Evolutionary conservation across 192 early-diverging fungal genomes (phyloP).

Genomic region (Entomortierella chlamydospora): DNA sequence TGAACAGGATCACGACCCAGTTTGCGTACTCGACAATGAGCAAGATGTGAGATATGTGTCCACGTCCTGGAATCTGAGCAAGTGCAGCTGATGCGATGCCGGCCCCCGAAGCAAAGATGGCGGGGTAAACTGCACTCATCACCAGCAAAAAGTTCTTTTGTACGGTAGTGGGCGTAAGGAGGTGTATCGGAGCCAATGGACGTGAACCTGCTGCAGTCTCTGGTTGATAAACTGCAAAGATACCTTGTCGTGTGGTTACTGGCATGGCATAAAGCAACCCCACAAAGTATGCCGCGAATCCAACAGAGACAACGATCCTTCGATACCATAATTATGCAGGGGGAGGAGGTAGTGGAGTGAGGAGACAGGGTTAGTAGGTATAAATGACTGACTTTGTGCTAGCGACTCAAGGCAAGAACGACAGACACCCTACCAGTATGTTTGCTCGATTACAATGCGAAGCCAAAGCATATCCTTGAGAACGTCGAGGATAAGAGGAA

Average conservation of each 20-base stretch:
- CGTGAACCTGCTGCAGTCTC: conserved; percentile 19
- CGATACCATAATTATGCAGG: too few relatives aligned
- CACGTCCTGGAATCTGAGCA: conserved; percentile 32
- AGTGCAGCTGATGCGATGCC: conserved; percentile 34
- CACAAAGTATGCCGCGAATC: conserved; percentile 52
- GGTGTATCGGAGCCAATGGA: conserved; percentile 35
- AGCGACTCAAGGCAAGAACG: neutral
- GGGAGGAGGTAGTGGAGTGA: too few relatives aligned
- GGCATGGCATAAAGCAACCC: conserved; percentile 52
- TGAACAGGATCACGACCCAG: conserved; percentile 49
- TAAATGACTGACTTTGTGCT: too few relatives aligned
- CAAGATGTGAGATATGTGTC: conserved; percentile 10
- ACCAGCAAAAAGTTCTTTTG: conserved; percentile 45
- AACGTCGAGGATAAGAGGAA: conserved; percentile 28
- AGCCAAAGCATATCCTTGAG: conserved; percentile 38
- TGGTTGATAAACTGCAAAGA: conserved; percentile 50
- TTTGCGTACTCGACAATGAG: conserved; percentile 41
- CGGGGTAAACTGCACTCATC: conserved; percentile 46
- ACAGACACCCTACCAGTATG: conserved; percentile 28
- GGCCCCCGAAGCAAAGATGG: conserved; percentile 27
- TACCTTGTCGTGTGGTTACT: conserved; percentile 31
- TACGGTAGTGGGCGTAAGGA: conserved; percentile 41
- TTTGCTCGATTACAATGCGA: conserved; percentile 43
- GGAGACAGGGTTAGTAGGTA: too few relatives aligned
- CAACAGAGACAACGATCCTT: conserved; percentile 48